Conservation (phyloP, 2,329 filamentous ascomycete genomes). For the Eurotiales sp. region DNA sequence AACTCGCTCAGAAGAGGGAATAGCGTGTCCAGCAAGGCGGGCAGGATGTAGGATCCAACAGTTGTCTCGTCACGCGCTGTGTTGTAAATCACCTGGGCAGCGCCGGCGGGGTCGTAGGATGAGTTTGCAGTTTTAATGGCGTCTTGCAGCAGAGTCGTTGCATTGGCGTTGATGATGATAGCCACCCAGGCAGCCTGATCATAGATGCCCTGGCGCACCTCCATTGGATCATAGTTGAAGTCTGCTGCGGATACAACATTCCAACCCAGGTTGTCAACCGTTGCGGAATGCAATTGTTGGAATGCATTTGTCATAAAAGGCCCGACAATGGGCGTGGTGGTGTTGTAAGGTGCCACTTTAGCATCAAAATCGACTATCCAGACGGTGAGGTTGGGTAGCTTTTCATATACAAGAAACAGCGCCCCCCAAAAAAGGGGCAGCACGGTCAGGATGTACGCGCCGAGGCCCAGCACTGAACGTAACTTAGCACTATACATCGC, state of each 20-base stretch:
- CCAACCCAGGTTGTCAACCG: slow-evolving; percentile 48
- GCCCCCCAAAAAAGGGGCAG: slow-evolving; percentile 61
- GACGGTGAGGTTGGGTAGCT: slow-evolving; percentile 48
- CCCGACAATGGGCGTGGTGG: slow-evolving; percentile 51
- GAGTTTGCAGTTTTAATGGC: slow-evolving; percentile 54
- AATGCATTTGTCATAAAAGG: slow-evolving; percentile 49
- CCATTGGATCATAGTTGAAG: slow-evolving; percentile 55
- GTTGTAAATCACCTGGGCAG: slow-evolving; percentile 55
- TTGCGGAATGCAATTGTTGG: slow-evolving; percentile 39
- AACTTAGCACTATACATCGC: no score
- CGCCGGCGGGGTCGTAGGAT: slow-evolving; percentile 58
- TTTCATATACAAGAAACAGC: slow-evolving; percentile 50
- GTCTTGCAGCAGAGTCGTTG: slow-evolving; percentile 54
- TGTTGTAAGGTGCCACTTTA: slow-evolving; percentile 49
- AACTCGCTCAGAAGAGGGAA: slow-evolving; percentile 47
- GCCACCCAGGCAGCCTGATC: slow-evolving; percentile 59
- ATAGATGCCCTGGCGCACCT: slow-evolving; percentile 58
- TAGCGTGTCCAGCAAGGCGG: slow-evolving; percentile 48
- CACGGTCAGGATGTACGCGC: slow-evolving; percentile 53
- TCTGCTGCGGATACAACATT: slow-evolving; percentile 45
- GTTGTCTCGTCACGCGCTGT: slow-evolving; percentile 56
- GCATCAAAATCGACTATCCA: slow-evolving; percentile 64
- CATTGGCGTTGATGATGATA: slow-evolving; percentile 60
- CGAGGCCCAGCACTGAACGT: slow-evolving; percentile 47
- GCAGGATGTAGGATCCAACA: slow-evolving; percentile 51